Conservation (phyloP, 2,329 filamentous ascomycete species). For the Botryosphaeria dothidea region DNA sequence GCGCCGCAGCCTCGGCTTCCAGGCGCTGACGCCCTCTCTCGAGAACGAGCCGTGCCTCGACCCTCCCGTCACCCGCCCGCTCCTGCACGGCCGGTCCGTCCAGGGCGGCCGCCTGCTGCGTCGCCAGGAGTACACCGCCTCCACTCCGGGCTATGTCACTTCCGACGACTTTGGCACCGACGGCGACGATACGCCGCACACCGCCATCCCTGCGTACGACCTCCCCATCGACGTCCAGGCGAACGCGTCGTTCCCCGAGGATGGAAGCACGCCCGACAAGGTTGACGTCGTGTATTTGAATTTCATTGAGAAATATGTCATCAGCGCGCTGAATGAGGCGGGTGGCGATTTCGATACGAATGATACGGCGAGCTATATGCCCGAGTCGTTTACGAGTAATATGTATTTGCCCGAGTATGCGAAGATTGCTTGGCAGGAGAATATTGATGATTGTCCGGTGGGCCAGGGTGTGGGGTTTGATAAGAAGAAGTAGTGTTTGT, state of each 20-base stretch:
- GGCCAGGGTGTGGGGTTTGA: conserved; percentile 33
- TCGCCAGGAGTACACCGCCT: conserved; percentile 43
- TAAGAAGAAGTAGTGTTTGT: background rate
- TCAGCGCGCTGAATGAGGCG: conserved; percentile 37
- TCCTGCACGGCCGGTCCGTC: conserved; percentile 29
- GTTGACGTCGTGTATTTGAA: conserved; percentile 59
- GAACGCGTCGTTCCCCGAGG: conserved; percentile 49
- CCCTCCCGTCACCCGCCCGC: conserved; percentile 40
- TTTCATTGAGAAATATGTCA: conserved; percentile 44
- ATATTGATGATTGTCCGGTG: conserved; percentile 43
- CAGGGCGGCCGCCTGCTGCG: conserved; percentile 47
- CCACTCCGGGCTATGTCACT: conserved; percentile 54
- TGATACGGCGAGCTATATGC: conserved; percentile 41
- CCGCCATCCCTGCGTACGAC: conserved; percentile 47
- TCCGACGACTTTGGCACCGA: conserved; percentile 58
- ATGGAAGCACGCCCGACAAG: conserved; percentile 43
- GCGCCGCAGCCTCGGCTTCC: conserved; percentile 24
- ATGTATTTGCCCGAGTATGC: conserved; percentile 44
- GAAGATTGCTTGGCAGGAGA: conserved; percentile 41
- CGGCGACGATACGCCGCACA: conserved; percentile 59
- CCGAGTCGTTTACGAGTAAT: conserved; percentile 44
- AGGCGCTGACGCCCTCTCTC: conserved; percentile 3
- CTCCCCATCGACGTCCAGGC: conserved; percentile 55
- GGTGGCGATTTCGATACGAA: conserved; percentile 33
- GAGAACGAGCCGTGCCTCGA: conserved; percentile 52